These are phyloP conservation scores for Termitomyces sp. DNA, from an alignment of 768 basidiomycete genomes.

Conservation along the genomic window DNA sequence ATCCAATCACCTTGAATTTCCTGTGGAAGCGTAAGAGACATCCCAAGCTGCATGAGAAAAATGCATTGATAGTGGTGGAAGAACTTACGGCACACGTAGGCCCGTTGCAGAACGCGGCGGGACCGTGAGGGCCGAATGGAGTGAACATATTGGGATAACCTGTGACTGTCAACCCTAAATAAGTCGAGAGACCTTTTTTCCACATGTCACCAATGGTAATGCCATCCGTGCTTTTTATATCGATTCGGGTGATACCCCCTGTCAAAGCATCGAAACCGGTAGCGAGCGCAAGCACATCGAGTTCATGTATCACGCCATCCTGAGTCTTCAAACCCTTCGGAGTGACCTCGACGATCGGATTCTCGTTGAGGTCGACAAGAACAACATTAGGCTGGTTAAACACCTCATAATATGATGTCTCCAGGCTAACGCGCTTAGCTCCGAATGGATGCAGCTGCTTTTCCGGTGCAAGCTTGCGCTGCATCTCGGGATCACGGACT, in stretches of 20 bases:
- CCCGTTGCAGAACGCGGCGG: constrained; percentile 21
- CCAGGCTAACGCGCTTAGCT: constrained; percentile 17
- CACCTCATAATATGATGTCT: constrained; percentile 19
- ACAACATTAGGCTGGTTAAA: constrained; percentile 20
- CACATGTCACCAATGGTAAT: constrained; percentile 17
- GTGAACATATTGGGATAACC: constrained; percentile 23
- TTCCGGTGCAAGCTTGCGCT: constrained; percentile 20
- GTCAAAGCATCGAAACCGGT: constrained; percentile 22
- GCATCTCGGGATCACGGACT: constrained; percentile 14
- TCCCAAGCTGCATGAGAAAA: not conserved
- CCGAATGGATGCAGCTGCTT: constrained; percentile 21
- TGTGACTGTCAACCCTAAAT: constrained; percentile 17
- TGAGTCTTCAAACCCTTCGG: constrained; percentile 15
- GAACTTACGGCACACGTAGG: constrained; percentile 19
- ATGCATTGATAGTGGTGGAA: not conserved
- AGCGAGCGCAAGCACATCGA: constrained; percentile 19
- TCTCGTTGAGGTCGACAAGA: constrained; percentile 17
- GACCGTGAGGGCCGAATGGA: constrained; percentile 20
- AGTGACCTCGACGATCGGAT: constrained; percentile 17
- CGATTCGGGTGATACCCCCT: constrained; percentile 17
- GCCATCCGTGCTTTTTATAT: constrained; percentile 17
- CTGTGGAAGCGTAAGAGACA: constrained; percentile 2
- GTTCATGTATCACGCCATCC: constrained; percentile 16
- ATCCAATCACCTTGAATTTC: constrained; percentile 23
- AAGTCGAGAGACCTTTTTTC: constrained; percentile 15